Evolutionary conservation across 2,329 filamentous ascomycete species (phyloP), one percentile per base, ranked within the genome.

Genomic region (Cladosporium sp.): DNA sequence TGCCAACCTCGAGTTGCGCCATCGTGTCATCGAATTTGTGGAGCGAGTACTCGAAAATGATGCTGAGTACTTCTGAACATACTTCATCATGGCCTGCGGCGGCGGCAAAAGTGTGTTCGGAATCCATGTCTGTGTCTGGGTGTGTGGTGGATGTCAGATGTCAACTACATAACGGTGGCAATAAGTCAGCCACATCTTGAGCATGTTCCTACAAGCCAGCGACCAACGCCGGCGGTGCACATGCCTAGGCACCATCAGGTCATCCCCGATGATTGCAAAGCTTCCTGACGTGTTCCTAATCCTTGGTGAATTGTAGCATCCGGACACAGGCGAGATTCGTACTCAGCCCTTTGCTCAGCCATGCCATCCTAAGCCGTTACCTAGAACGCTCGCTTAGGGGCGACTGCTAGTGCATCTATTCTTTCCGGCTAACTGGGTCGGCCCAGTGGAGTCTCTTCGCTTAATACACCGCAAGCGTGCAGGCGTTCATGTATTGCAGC

Each of bases 41-140:
- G 12, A 65, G 47, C 21, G 38, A 49, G 21, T 61, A 62, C 57
- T 65, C 64, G 44, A 61, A 65, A 14, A 65, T 61, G 12, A 65
- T 62, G 30, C 52, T 44, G n/a, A 65, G 57, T n/a, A 65, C 38
- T 15, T 26, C 49, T 15, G 15, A 24, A 30, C 49, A 54, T 54
- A 30, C 28, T n/a, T 54, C 24, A 54, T 54, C 12, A 54, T 28
- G 24, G 1, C 15, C 49, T 54, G 24, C 49, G 49, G 49, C 12
- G 49, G 12, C 24, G 26, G 49, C 4, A 8, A 7, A 21, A 47
- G 8, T 21, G 41, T 21, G n/a, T 47, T 47, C 41, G 10, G 41
- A 3, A 47, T 21, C n/a, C 41, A 47, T 47, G 41, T 21, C 8
- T n/a, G 14, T 47, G 41, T 47, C n/a, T 47, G 18, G 28, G 6